A percentile compares a stretch with the other conserved stretches of the same genome.
Evolutionary conservation across 2,329 filamentous ascomycete genomes (phyloP).

Genomic region (Phoma herbarum): DNA sequence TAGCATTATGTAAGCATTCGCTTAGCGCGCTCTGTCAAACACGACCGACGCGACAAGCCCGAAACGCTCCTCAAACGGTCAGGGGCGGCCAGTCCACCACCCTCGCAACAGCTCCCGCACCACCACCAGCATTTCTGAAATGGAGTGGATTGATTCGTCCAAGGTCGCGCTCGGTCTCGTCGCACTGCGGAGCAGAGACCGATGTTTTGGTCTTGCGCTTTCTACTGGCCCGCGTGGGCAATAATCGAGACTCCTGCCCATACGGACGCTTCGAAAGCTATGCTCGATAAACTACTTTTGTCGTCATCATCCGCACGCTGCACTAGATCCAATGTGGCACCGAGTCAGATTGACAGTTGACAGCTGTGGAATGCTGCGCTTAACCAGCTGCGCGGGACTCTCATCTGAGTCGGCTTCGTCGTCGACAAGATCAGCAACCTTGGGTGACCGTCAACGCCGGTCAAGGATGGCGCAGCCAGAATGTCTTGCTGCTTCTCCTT

Average conservation of each 20-base stretch:
- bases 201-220: conserved; percentile 19
- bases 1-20: conserved; percentile 13
- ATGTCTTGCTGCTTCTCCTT: not conserved
- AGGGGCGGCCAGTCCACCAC: conserved; percentile 32
- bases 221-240: conserved; percentile 16
- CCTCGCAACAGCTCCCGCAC: conserved; percentile 36
- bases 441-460: not conserved
- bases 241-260: conserved; percentile 16
- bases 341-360: conserved; percentile 37
- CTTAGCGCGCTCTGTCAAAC: conserved; percentile 11
- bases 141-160: conserved; percentile 31
- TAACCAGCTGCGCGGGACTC: not conserved
- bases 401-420: conserved; percentile 3
- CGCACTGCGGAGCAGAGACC: conserved; percentile 20
- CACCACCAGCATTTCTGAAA: conserved; percentile 29
- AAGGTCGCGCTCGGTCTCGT: conserved; percentile 13
- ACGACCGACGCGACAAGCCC: conserved; percentile 31
- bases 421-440: not conserved
- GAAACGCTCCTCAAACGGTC: conserved; percentile 40
- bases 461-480: not conserved
- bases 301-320: conserved; percentile 7
- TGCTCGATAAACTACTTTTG: not conserved
- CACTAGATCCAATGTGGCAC: conserved; percentile 6
- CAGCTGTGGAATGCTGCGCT: conserved; percentile 21
- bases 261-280: conserved; percentile 7